These are phyloP conservation scores for Podospora australis DNA, from an alignment of 495 filamentous ascomycete species.

Conservation along the genomic window DNA sequence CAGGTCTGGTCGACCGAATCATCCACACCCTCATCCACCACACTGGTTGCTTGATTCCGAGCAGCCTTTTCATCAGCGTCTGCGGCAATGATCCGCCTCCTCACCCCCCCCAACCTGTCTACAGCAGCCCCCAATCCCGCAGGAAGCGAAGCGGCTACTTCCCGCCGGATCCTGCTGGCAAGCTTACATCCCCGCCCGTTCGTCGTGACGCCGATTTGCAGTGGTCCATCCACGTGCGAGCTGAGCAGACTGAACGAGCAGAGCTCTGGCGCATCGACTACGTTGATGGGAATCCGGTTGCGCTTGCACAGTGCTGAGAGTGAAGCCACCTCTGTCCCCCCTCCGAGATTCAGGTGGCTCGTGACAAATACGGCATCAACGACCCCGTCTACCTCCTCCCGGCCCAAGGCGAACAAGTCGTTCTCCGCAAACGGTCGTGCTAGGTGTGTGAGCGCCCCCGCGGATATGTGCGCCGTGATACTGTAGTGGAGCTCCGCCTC, in stretches of 20 bases:
- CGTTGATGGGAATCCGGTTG: conserved; percentile 86
- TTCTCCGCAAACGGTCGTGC: conserved; percentile 60
- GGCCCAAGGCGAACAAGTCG: conserved; percentile 70
- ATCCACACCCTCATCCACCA: conserved; percentile 58
- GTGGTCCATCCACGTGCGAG: conserved; percentile 79
- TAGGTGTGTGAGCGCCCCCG: conserved; percentile 66
- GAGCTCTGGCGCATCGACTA: conserved; percentile 79
- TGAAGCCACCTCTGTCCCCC: neutral
- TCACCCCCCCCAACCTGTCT: conserved; percentile 66
- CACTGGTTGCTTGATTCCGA: conserved; percentile 22
- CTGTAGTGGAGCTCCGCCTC: conserved; percentile 60
- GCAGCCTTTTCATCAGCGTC: conserved; percentile 38
- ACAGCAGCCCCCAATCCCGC: conserved; percentile 77
- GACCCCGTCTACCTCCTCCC: conserved; percentile 68
- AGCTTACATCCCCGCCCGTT: conserved; percentile 94
- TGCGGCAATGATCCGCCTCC: conserved; percentile 64
- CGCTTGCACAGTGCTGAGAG: conserved; percentile 71
- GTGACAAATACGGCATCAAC: conserved; percentile 95
- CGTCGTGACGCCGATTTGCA: conserved; percentile 94
- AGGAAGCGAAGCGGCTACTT: conserved; percentile 76
- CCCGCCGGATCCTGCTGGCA: conserved; percentile 79
- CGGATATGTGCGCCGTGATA: conserved; percentile 64
- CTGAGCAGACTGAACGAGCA: conserved; percentile 88
- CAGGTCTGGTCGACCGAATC: conserved; percentile 79
- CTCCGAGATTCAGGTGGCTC: conserved; percentile 29